phyloP scores from a whole-genome alignment of 2,329 filamentous ascomycete species.

The Apiospora marii region DNA sequence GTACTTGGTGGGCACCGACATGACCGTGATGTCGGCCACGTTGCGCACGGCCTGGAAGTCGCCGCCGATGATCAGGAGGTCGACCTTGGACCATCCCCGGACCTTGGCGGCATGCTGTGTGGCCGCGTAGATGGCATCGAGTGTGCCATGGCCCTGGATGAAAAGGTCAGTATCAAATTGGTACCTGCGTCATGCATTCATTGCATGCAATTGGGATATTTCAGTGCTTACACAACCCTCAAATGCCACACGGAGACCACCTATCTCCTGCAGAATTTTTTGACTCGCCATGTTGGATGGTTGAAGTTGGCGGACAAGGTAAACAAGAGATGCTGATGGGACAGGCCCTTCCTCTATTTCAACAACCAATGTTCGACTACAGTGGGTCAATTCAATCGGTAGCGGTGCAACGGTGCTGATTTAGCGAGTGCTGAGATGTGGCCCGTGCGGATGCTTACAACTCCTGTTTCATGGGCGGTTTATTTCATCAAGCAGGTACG shows the following conservation, averaged over 20 bases:
- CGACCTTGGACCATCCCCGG: constrained; percentile 81
- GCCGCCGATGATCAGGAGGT: constrained; percentile 92
- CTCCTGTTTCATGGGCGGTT: not conserved
- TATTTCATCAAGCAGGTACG: too few relatives aligned
- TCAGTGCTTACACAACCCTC: constrained; percentile 74
- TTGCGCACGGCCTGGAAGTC: constrained; percentile 97
- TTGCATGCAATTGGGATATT: not conserved
- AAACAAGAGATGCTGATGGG: not conserved
- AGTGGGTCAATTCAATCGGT: not conserved
- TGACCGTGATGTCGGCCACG: constrained; percentile 83
- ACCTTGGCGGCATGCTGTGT: constrained; percentile 72
- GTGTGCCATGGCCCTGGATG: constrained; percentile 82
- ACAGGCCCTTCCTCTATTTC: not conserved
- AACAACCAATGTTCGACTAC: not conserved
- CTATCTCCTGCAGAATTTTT: not conserved
- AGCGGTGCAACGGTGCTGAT: not conserved
- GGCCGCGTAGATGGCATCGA: constrained; percentile 90
- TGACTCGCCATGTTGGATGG: not conserved
- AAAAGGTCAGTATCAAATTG: not conserved
- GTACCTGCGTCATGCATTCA: not conserved
- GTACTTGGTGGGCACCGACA: constrained; percentile 90
- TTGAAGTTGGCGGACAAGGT: not conserved
- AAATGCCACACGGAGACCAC: constrained; percentile 75
- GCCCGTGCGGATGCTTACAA: not conserved
- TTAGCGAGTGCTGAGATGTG: not conserved